Evolutionary conservation across 2,329 filamentous ascomycete species (phyloP).

Genomic region (Penicillium sp.): DNA sequence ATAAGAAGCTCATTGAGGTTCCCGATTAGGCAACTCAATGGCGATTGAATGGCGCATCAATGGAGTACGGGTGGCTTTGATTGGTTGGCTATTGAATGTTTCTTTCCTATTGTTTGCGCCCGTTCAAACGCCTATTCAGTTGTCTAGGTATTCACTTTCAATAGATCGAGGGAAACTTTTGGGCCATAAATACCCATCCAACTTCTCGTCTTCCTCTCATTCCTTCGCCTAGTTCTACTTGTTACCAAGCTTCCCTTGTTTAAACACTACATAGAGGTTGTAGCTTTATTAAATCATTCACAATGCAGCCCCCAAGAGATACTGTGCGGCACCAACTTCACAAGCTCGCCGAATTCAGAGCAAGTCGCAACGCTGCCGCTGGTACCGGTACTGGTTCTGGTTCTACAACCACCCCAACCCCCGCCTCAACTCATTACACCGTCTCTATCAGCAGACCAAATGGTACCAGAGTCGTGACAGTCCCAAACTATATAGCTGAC

Average conservation of each 20-base stretch:
- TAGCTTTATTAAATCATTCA: no score
- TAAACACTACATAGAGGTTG: no score
- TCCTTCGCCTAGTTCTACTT: neutral
- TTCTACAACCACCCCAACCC: neutral
- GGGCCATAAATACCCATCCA: neutral
- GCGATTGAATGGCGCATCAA: neutral
- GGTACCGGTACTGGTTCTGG: neutral
- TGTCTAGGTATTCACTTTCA: neutral
- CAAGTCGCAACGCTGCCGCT: constrained; percentile 15
- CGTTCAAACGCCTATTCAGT: neutral
- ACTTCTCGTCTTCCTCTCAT: neutral
- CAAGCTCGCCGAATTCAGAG: constrained; percentile 26
- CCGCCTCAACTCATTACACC: constrained; percentile 28
- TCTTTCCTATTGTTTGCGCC: constrained; percentile 7
- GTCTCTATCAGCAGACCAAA: constrained; percentile 1
- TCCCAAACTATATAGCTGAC: constrained; percentile 11
- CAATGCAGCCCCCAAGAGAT: constrained; percentile 31
- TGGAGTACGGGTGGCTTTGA: neutral
- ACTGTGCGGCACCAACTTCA: constrained; percentile 27
- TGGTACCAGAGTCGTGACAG: constrained; percentile 8
- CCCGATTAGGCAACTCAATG: constrained; percentile 9
- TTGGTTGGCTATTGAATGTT: constrained; percentile 9
- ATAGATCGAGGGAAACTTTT: neutral
- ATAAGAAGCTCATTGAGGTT: constrained; percentile 5
- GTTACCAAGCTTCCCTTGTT: neutral